These are phyloP conservation scores for Botrytis deweyae DNA, from an alignment of 2,329 filamentous ascomycete species.

Conservation along the genomic window DNA sequence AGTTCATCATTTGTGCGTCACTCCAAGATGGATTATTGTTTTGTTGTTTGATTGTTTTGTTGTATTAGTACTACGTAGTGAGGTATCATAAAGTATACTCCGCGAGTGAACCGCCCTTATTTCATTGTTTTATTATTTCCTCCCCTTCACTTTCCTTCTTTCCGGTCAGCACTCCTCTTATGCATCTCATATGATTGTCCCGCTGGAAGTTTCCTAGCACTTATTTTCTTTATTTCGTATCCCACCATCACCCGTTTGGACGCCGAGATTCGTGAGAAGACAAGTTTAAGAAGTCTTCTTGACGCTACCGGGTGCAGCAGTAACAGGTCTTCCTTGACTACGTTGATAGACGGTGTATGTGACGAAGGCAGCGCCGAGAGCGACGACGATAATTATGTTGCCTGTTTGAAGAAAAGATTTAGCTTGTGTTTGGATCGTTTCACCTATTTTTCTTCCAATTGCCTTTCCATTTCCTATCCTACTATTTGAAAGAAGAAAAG, in stretches of 20 bases:
- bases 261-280: too few species aligned
- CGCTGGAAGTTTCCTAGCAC: background rate
- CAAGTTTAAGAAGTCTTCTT: conserved; percentile 17
- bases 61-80: background rate
- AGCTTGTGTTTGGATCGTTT: background rate
- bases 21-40: background rate
- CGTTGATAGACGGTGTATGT: conserved; percentile 34
- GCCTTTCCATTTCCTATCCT: background rate
- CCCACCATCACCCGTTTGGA: background rate
- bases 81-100: background rate
- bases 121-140: background rate
- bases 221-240: background rate
- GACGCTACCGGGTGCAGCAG: background rate
- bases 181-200: background rate
- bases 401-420: conserved; percentile 23
- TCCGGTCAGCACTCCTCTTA: background rate
- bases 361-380: conserved; percentile 27
- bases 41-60: background rate
- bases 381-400: conserved; percentile 36
- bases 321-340: conserved; percentile 24
- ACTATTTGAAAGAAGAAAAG: background rate
- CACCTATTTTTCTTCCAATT: background rate
- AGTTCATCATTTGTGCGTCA: background rate
- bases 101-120: background rate
- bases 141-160: background rate